A percentile compares a stretch with the other conserved stretches of the same genome.
Evolutionary conservation across 2,329 filamentous ascomycete species (phyloP).

Genomic region (Lasiodiplodia citricola): DNA sequence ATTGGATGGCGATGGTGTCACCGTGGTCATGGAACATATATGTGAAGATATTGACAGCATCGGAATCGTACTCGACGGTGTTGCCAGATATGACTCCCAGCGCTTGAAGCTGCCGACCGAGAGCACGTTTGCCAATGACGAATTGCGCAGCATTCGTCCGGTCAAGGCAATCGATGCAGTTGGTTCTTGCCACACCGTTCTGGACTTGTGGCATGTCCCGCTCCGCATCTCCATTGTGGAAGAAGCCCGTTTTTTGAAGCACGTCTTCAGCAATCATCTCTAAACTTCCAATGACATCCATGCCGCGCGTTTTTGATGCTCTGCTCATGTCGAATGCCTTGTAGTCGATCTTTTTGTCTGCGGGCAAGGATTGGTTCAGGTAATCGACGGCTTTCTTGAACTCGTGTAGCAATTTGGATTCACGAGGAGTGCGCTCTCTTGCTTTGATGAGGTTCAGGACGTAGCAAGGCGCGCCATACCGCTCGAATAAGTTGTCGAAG

Average conservation of each 20-base stretch:
- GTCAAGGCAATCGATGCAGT: constrained; percentile 97
- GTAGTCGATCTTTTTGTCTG: constrained; percentile 85
- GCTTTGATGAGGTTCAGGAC: constrained; percentile 87
- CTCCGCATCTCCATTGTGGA: constrained; percentile 83
- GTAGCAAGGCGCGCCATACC: constrained; percentile 92
- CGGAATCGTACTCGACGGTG: constrained; percentile 88
- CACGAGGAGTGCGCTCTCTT: constrained; percentile 83
- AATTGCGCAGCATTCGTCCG: constrained; percentile 98
- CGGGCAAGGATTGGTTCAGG: constrained; percentile 89
- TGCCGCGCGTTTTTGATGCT: constrained; percentile 85
- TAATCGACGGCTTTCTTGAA: constrained; percentile 89
- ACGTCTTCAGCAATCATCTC: constrained; percentile 90
- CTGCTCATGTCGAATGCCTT: constrained; percentile 98
- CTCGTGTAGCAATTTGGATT: constrained; percentile 87
- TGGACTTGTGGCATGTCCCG: constrained; percentile 73
- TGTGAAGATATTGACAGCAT: constrained; percentile 94
- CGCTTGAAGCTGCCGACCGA: constrained; percentile 90
- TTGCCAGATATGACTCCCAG: constrained; percentile 83
- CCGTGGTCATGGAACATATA: constrained; percentile 99
- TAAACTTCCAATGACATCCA: constrained; percentile 91
- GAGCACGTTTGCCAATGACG: constrained; percentile 91
- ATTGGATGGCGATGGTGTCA: constrained; percentile 96
- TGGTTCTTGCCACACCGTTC: constrained; percentile 91
- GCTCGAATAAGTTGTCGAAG: constrained; percentile 91
- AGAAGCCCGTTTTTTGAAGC: constrained; percentile 85